Evolutionary conservation across 352 stramenopile species (phyloP).

Genomic region (Lagenidium giganteum): DNA sequence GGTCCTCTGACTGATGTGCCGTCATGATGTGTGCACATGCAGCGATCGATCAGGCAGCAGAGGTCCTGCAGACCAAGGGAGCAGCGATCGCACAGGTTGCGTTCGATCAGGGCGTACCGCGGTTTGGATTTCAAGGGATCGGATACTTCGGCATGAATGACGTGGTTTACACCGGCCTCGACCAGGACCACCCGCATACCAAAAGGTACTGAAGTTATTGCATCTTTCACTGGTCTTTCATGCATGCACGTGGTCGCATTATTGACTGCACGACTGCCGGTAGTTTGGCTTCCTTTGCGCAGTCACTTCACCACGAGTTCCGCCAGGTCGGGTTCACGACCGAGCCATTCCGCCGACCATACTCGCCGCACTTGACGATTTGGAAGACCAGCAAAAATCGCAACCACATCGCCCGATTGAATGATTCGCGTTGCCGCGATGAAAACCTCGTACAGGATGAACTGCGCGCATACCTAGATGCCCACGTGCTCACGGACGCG

Average conservation of each 20-base stretch:
- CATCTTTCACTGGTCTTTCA: not conserved
- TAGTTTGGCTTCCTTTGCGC: conserved; percentile 24
- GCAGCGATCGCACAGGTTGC: conserved; percentile 7
- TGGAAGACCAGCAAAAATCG: conserved; percentile 34
- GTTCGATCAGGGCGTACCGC: conserved; percentile 4
- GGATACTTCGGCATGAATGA: conserved; percentile 35
- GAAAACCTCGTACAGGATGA: conserved; percentile 20
- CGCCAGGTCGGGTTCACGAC: conserved; percentile 19
- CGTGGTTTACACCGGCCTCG: conserved; percentile 26
- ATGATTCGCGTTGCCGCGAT: conserved; percentile 9
- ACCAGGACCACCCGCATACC: conserved; percentile 11
- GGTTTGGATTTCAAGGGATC: conserved; percentile 23
- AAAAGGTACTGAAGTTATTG: conserved; percentile 5
- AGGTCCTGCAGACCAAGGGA: conserved; percentile 16
- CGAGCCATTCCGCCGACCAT: conserved; percentile 24
- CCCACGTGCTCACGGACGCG: not conserved
- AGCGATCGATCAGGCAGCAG: conserved; percentile 20
- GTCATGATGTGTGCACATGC: too few relatives aligned
- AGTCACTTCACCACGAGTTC: conserved; percentile 22
- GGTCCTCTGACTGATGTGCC: too few relatives aligned
- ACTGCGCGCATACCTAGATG: conserved; percentile 16
- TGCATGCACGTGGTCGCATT: too few relatives aligned
- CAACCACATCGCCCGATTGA: conserved; percentile 19
- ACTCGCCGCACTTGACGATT: conserved; percentile 38
- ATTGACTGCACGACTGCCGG: too few relatives aligned